Evolutionary conservation across 2,329 filamentous ascomycete species (phyloP).

Genomic region (Monosporascus sp.): DNA sequence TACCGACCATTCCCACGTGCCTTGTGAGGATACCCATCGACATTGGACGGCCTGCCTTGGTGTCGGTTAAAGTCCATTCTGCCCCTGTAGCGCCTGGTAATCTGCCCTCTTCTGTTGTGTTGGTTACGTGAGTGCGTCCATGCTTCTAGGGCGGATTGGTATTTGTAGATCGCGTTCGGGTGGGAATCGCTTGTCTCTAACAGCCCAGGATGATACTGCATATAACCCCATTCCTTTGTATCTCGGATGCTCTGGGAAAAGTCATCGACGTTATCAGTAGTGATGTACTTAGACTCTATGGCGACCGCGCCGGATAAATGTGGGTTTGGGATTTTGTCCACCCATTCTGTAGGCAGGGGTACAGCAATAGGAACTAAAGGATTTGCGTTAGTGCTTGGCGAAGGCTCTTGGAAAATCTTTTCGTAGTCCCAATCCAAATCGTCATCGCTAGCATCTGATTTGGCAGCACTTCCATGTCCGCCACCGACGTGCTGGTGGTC

Average conservation of each 20-base stretch:
- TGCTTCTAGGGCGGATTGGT: background rate
- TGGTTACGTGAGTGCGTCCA: conserved; percentile 8
- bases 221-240: conserved; percentile 24
- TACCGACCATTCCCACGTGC: background rate
- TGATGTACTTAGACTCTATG: conserved; percentile 27
- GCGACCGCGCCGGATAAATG: conserved; percentile 23
- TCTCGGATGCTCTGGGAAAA: conserved; percentile 26
- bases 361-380: conserved; percentile 26
- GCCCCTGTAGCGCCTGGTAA: background rate
- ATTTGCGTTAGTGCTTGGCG: conserved; percentile 16
- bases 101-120: background rate
- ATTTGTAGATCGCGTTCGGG: background rate
- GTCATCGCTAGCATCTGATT: conserved; percentile 3
- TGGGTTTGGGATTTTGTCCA: conserved; percentile 26
- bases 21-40: background rate
- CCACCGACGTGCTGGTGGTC: background rate
- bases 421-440: conserved; percentile 20
- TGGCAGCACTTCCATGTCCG: background rate
- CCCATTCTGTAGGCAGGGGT: conserved; percentile 25
- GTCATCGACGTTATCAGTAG: conserved; percentile 24
- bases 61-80: background rate
- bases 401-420: conserved; percentile 21
- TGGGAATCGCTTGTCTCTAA: conserved; percentile 10
- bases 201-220: conserved; percentile 25
- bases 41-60: background rate